These are phyloP conservation scores for Tephrocybe sp. DNA, from an alignment of 768 basidiomycete species.

Conservation along the genomic window DNA sequence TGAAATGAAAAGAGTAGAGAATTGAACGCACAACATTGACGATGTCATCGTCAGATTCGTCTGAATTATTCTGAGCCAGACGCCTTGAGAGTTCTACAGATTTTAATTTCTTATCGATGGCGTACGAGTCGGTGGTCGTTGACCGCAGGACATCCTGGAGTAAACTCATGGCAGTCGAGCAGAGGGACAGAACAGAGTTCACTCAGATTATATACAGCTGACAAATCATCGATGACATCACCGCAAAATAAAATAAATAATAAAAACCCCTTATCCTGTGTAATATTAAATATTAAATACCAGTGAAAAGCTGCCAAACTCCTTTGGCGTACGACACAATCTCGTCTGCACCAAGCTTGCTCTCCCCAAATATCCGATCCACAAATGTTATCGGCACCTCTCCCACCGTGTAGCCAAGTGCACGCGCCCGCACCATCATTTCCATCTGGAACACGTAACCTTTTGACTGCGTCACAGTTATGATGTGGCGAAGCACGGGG, in stretches of 20 bases:
- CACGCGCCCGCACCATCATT: constrained; percentile 90
- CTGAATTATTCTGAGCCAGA: constrained; percentile 23
- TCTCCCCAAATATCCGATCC: constrained; percentile 90
- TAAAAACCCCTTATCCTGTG: background rate
- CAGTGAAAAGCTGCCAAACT: constrained; percentile 75
- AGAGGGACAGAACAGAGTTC: background rate
- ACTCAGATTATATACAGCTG: constrained; percentile 17
- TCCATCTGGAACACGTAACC: constrained; percentile 99
- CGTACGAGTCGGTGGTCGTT: constrained; percentile 32
- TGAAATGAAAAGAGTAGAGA: constrained; percentile 2
- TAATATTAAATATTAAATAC: too few species aligned
- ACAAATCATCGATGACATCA: constrained; percentile 29
- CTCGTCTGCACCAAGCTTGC: constrained; percentile 87
- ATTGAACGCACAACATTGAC: constrained; percentile 68
- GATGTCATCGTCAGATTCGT: constrained; percentile 67
- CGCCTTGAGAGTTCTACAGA: constrained; percentile 23
- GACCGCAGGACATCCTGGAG: constrained; percentile 69
- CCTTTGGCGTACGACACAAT: constrained; percentile 85
- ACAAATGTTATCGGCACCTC: constrained; percentile 95
- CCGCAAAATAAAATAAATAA: constrained; percentile 4
- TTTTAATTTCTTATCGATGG: constrained; percentile 33
- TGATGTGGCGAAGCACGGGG: constrained; percentile 76
- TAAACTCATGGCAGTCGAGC: constrained; percentile 49
- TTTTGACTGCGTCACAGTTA: constrained; percentile 78
- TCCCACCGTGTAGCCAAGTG: constrained; percentile 81